Evolutionary conservation across 352 stramenopile species (phyloP).

Genomic region (Blastocystis sp.): DNA sequence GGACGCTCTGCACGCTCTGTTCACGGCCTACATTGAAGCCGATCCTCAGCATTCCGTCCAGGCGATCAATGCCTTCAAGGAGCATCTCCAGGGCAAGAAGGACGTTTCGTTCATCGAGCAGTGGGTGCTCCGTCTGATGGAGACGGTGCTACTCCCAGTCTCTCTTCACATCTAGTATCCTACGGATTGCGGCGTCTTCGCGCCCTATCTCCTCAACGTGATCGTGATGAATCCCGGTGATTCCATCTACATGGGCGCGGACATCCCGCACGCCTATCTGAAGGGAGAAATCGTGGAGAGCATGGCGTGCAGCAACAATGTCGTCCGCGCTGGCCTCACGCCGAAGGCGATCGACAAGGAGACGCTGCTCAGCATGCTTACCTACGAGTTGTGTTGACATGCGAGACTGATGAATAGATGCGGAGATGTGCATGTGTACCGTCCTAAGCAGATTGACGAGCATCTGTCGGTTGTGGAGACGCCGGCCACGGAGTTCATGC

Average conservation of each 20-base stretch:
- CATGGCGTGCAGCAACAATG: slow-evolving; percentile 98
- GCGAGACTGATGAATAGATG: background rate
- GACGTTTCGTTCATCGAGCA: slow-evolving; percentile 59
- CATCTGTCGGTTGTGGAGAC: slow-evolving; percentile 42
- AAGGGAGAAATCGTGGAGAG: slow-evolving; percentile 88
- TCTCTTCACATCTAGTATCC: slow-evolving; percentile 81
- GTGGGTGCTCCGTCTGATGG: slow-evolving; percentile 80
- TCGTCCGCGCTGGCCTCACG: slow-evolving; percentile 94
- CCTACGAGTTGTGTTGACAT: slow-evolving; percentile 77
- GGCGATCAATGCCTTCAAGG: slow-evolving; percentile 80
- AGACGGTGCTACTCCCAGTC: background rate
- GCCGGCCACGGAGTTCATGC: slow-evolving; percentile 50
- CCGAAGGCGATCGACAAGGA: slow-evolving; percentile 97
- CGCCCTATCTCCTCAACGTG: slow-evolving; percentile 95
- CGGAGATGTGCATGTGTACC: slow-evolving; percentile 20
- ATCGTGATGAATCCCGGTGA: slow-evolving; percentile 88
- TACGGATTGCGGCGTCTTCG: slow-evolving; percentile 93
- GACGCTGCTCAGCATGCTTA: slow-evolving; percentile 93
- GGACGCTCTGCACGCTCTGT: slow-evolving; percentile 28
- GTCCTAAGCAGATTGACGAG: background rate
- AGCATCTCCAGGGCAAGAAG: slow-evolving; percentile 75
- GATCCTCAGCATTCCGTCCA: slow-evolving; percentile 4
- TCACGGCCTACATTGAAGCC: slow-evolving; percentile 52
- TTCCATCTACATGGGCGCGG: slow-evolving; percentile 92
- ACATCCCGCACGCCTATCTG: slow-evolving; percentile 99